A percentile compares a stretch with the other conserved stretches of the same genome.
These are phyloP conservation scores for Abelmoschus esculentus DNA, from an alignment of 345 rosid genomes.

Conservation along the genomic window DNA sequence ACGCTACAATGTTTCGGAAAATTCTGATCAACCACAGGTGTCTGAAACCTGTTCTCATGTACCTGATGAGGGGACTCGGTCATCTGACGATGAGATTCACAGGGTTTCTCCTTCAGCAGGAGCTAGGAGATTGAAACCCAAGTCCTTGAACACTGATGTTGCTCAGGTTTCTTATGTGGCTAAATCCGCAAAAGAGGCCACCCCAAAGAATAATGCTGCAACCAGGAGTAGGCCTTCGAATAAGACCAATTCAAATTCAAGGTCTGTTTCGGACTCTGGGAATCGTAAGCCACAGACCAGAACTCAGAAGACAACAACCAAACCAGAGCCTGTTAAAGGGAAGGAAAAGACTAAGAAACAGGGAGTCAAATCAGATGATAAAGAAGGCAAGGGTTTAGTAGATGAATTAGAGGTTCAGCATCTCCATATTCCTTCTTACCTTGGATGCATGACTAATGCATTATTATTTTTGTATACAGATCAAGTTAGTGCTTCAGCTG, in stretches of 20 bases:
- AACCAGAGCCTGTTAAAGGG: slow-evolving; percentile 33
- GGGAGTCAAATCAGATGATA: slow-evolving; percentile 31
- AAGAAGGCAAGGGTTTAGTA: slow-evolving; percentile 36
- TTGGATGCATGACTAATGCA: neutral
- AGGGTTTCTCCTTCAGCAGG: slow-evolving; percentile 35
- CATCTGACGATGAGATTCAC: slow-evolving; percentile 57
- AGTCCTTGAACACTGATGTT: slow-evolving; percentile 40
- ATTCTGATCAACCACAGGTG: slow-evolving; percentile 44
- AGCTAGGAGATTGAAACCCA: slow-evolving; percentile 44
- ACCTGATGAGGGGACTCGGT: slow-evolving; percentile 49
- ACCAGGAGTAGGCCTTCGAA: slow-evolving; percentile 33
- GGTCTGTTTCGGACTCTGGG: slow-evolving; percentile 31
- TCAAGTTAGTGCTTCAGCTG: slow-evolving; percentile 29
- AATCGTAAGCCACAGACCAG: slow-evolving; percentile 40
- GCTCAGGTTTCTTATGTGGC: slow-evolving; percentile 28
- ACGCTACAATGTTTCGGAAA: slow-evolving; percentile 44
- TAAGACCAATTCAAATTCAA: slow-evolving; percentile 34
- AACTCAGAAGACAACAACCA: slow-evolving; percentile 36
- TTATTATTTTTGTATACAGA: slow-evolving; percentile 26
- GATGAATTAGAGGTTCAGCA: neutral
- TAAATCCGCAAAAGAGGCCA: slow-evolving; percentile 31
- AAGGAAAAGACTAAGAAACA: slow-evolving; percentile 36
- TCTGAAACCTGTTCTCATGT: slow-evolving; percentile 50
- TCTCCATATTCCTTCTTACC: neutral
- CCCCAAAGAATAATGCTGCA: slow-evolving; percentile 30